phyloP scores from a whole-genome alignment of 2,329 filamentous ascomycete genomes.

The Juglanconis juglandina region DNA sequence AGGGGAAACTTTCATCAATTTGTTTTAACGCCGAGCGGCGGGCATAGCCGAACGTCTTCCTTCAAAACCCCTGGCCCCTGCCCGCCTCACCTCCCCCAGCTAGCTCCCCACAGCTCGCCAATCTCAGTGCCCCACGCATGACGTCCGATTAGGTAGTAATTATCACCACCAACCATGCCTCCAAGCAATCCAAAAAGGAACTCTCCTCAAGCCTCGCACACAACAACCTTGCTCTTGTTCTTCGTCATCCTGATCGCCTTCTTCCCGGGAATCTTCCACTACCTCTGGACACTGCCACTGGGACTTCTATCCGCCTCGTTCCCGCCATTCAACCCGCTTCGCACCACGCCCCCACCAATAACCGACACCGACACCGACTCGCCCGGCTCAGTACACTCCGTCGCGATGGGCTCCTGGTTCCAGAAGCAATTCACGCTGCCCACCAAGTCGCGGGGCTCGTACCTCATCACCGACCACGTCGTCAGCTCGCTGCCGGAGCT shows the following conservation, averaged over 20 bases:
- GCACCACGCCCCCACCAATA: conserved; percentile 29
- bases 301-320: conserved; percentile 28
- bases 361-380: conserved; percentile 18
- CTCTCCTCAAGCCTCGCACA: conserved; percentile 19
- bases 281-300: conserved; percentile 48
- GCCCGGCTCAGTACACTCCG: conserved; percentile 15
- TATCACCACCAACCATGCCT: conserved; percentile 1
- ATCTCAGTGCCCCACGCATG: conserved; percentile 14
- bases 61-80: background rate
- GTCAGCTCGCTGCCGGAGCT: conserved; percentile 73
- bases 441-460: conserved; percentile 73
- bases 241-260: conserved; percentile 47
- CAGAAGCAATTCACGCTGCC: conserved; percentile 85
- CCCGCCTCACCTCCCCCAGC: background rate
- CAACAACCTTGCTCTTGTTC: conserved; percentile 43
- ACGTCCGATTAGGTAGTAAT: conserved; percentile 10
- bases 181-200: background rate
- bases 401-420: conserved; percentile 67
- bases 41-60: too few relatives aligned
- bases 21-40: too few relatives aligned
- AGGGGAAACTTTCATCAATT: background rate
- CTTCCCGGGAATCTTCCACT: conserved; percentile 53
- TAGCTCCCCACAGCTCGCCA: too few relatives aligned
- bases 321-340: conserved; percentile 21
- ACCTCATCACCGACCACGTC: conserved; percentile 82